Base-by-base conservation (phyloP, 2,329 filamentous ascomycete genomes). In the Tolypocladium album region DNA sequence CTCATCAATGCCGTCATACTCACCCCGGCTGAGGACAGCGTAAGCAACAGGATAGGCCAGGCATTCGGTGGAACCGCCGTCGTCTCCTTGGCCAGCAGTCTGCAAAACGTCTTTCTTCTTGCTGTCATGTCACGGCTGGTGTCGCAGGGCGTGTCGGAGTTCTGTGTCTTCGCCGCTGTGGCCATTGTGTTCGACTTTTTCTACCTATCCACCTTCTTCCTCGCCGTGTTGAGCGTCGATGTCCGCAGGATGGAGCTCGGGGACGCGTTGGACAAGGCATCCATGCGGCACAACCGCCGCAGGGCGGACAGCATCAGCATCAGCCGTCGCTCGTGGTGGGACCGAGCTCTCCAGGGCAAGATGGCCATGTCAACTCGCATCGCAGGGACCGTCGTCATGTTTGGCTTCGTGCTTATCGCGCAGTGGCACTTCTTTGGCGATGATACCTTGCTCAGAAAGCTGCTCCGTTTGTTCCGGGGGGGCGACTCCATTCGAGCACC, bases 391-490 rank as follows among this genome's bases (percentile, higher is more conserved):
- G 79, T 87, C 15, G 85, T 91, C 38, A 86, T 90, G 70, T 75
- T 90, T 27, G 85, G 84, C 1, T 89, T 91, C 64, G 82, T 92
- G 8, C 69, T 91, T 20, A 84, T 87, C 52, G 83, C 89, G 0
- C 89, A 92, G 65, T 89, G 86, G 79, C 89, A 92, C 67, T 92
- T 92, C 64, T 88, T 89, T 63, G 86, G 87, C 55, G 80, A 81
- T 56, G 80, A 81, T 58, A 80, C 78, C 56, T 65, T 80, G 12
- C 59, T 69, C 15, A 64, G 69, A 40, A 67, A 69, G 45, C 53
- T 71, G 24, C 53, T 63, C n/a, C 66, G 67, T 13, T 50, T 70
- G n/a, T 66, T 64, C 59, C 65, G 59, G 62, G 61, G 62, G 3
- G 55, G 62, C 4, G 60, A 63, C 6, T 43, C 58, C 9, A 43